These are phyloP conservation scores for Adansonia digitata DNA, from an alignment of 345 rosid species.

Conservation along the genomic window DNA sequence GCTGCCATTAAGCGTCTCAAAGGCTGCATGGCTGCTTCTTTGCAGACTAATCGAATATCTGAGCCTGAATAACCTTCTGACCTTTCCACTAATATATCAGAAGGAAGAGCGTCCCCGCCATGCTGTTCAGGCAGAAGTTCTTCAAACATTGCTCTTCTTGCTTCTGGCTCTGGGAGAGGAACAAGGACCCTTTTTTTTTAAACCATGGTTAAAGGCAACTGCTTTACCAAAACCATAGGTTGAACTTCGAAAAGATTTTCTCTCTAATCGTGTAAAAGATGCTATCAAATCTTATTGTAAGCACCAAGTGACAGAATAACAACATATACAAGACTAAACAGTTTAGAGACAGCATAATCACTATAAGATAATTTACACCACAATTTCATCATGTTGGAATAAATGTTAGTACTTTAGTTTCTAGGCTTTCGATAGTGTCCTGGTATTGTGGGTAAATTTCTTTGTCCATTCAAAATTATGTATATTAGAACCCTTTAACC, in stretches of 20 bases:
- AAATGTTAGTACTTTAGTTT: background rate
- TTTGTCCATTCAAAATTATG: background rate
- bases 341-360: background rate
- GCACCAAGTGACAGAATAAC: background rate
- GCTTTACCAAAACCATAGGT: background rate
- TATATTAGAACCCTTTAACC: background rate
- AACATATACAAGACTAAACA: background rate
- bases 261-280: background rate
- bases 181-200: constrained; percentile 76
- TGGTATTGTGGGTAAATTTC: background rate
- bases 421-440: background rate
- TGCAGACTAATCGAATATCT: constrained; percentile 80
- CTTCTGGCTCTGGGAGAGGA: constrained; percentile 93
- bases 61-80: constrained; percentile 91
- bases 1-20: constrained; percentile 62
- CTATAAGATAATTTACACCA: background rate
- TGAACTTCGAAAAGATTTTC: background rate
- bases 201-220: constrained; percentile 35
- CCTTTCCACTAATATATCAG: constrained; percentile 63
- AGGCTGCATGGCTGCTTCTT: constrained; percentile 98
- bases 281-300: background rate
- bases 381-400: background rate
- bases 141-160: constrained; percentile 90
- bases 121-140: constrained; percentile 60
- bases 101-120: constrained; percentile 62